Conservation (phyloP, 176 grass and related monocot genomes). For the Triticum aestivum region DNA sequence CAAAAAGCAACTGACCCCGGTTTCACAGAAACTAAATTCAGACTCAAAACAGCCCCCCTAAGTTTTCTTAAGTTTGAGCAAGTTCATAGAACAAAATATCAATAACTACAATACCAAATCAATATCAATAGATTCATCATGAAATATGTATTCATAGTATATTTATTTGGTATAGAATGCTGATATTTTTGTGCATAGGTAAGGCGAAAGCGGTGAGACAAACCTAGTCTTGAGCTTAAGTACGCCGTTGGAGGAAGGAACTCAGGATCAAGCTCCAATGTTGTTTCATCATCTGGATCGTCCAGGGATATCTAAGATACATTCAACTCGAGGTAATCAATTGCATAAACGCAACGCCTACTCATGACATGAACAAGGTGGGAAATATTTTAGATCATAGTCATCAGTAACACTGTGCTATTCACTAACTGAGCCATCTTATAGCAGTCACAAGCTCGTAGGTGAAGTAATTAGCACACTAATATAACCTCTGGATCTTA, state of each 20-base stretch:
- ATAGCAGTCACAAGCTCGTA: not conserved
- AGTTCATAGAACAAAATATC: too few species aligned
- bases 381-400: not conserved
- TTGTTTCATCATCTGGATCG: not conserved
- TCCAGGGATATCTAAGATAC: not conserved
- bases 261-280: not conserved
- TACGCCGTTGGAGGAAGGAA: not conserved
- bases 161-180: too few species aligned
- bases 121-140: too few species aligned
- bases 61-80: too few species aligned
- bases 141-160: too few species aligned
- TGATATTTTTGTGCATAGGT: too few species aligned
- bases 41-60: not conserved
- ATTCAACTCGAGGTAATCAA: not conserved
- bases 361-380: not conserved
- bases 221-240: slow-evolving; percentile 6
- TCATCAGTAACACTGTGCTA: not conserved
- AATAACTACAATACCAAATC: too few species aligned
- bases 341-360: not conserved
- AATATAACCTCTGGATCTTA: not conserved
- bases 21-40: not conserved
- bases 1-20: not conserved
- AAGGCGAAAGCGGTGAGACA: not conserved
- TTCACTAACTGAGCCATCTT: not conserved
- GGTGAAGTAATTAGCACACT: not conserved